Percentiles rank a stretch among this genome's conserved stretches.
Evolutionary conservation across 495 filamentous ascomycete species (phyloP).

Genomic region (Penicillium daleae): DNA sequence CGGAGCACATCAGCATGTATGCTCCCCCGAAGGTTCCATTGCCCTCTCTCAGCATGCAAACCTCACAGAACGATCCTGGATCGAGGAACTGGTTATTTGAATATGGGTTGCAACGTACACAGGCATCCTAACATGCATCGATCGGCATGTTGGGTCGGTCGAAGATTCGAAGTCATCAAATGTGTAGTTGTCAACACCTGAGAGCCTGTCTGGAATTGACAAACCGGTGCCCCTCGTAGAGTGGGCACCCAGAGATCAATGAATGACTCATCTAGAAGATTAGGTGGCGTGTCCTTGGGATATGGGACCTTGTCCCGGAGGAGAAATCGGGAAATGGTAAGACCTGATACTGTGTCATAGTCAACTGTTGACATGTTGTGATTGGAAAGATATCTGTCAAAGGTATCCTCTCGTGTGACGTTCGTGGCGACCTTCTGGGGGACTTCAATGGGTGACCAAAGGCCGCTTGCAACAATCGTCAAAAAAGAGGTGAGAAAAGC

Average conservation of each 20-base stretch:
- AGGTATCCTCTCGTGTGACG: constrained; percentile 4
- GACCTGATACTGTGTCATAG: not conserved
- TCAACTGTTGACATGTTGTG: not conserved
- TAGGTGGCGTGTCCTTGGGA: not conserved
- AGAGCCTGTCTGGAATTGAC: not conserved
- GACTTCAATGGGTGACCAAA: constrained; percentile 16
- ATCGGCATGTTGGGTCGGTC: no score
- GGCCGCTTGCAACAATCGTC: constrained; percentile 17
- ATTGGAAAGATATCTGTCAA: not conserved
- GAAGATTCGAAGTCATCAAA: not conserved
- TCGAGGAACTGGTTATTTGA: no score
- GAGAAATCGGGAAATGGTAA: constrained; percentile 6
- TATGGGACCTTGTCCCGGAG: constrained; percentile 11
- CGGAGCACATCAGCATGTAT: no score
- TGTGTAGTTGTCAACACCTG: not conserved
- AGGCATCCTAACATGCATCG: no score
- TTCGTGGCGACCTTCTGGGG: not conserved
- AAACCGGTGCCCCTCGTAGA: not conserved
- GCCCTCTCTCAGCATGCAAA: no score
- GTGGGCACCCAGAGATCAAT: constrained; percentile 1
- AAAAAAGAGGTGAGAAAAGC: constrained; percentile 10
- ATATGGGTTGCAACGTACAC: no score
- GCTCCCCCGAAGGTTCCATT: no score
- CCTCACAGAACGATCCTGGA: no score
- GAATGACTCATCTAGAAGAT: not conserved